phyloP scores from a whole-genome alignment of 2,329 filamentous ascomycete species.

The Lecanicillium sp. region DNA sequence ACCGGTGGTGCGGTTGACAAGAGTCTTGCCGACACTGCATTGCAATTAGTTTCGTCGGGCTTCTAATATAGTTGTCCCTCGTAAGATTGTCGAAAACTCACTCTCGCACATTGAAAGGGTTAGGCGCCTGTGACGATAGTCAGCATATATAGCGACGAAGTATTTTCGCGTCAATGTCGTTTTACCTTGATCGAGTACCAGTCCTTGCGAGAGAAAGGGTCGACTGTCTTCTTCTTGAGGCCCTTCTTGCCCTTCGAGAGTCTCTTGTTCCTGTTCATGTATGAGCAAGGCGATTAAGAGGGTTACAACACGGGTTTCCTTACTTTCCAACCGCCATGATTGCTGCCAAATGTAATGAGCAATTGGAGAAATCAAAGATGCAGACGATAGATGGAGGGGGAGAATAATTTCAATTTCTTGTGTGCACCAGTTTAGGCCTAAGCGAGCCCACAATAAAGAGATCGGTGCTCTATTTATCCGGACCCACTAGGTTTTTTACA shows the following conservation, averaged over 20 bases:
- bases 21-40: slow-evolving; percentile 93
- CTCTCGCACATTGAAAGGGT: slow-evolving; percentile 94
- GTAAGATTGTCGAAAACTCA: slow-evolving; percentile 48
- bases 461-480: slow-evolving; percentile 26
- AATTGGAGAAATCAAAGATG: slow-evolving; percentile 38
- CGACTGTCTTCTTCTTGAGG: slow-evolving; percentile 98
- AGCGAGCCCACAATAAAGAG: slow-evolving; percentile 27
- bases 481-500: slow-evolving; percentile 16
- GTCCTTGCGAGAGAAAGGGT: slow-evolving; percentile 98
- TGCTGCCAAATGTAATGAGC: slow-evolving; percentile 42
- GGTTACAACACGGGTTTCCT: slow-evolving; percentile 23
- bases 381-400: slow-evolving; percentile 34
- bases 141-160: not conserved
- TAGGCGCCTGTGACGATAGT: slow-evolving; percentile 62
- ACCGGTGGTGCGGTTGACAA: slow-evolving; percentile 99
- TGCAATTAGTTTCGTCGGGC: slow-evolving; percentile 20
- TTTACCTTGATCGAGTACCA: slow-evolving; percentile 95
- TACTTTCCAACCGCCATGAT: slow-evolving; percentile 58
- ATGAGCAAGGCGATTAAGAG: slow-evolving; percentile 19
- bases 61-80: too few relatives aligned
- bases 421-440: slow-evolving; percentile 35
- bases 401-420: slow-evolving; percentile 36
- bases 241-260: slow-evolving; percentile 99
- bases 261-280: slow-evolving; percentile 82
- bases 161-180: not conserved